Percentiles rank a stretch among this genome's conserved stretches.
These are phyloP conservation scores for Aspergillus chevalieri DNA, from an alignment of 2,329 filamentous ascomycete species.

Conservation along the genomic window DNA sequence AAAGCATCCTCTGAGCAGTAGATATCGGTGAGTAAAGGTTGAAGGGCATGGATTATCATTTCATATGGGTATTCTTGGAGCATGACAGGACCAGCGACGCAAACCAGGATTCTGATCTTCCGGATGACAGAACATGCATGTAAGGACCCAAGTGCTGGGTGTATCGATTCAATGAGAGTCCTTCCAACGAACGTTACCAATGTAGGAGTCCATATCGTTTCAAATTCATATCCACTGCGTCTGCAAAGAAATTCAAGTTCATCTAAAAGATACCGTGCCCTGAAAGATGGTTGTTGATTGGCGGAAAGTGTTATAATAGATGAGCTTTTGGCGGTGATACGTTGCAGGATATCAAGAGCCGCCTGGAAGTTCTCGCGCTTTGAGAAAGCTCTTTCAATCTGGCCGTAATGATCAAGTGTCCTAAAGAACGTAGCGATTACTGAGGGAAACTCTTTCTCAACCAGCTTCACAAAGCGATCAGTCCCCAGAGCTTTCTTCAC, in stretches of 20 bases:
- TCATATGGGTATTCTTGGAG: conserved; percentile 76
- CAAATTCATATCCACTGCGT: conserved; percentile 59
- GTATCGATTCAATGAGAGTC: conserved; percentile 71
- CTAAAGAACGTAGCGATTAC: conserved; percentile 72
- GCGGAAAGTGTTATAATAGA: conserved; percentile 62
- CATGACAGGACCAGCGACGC: conserved; percentile 67
- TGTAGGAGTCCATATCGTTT: conserved; percentile 67
- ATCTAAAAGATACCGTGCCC: conserved; percentile 66
- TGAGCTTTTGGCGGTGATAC: conserved; percentile 64
- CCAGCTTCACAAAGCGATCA: conserved; percentile 56
- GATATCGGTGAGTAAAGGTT: conserved; percentile 70
- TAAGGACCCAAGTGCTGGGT: conserved; percentile 75
- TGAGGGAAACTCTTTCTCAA: conserved; percentile 66
- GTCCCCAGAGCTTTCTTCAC: conserved; percentile 65
- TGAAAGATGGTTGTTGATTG: conserved; percentile 83
- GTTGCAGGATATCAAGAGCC: conserved; percentile 58
- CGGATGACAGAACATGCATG: conserved; percentile 81
- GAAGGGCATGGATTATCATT: conserved; percentile 77
- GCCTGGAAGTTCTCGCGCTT: conserved; percentile 54
- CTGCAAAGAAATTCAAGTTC: conserved; percentile 74
- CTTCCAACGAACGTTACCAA: conserved; percentile 69
- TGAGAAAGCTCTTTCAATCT: conserved; percentile 61
- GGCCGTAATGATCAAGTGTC: conserved; percentile 69
- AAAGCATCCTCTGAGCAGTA: conserved; percentile 88
- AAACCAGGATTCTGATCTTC: conserved; percentile 75